Evolutionary conservation across 768 basidiomycete species (phyloP), one percentile per base, ranked within the genome.

Genomic region (Tulasnella calospora): DNA sequence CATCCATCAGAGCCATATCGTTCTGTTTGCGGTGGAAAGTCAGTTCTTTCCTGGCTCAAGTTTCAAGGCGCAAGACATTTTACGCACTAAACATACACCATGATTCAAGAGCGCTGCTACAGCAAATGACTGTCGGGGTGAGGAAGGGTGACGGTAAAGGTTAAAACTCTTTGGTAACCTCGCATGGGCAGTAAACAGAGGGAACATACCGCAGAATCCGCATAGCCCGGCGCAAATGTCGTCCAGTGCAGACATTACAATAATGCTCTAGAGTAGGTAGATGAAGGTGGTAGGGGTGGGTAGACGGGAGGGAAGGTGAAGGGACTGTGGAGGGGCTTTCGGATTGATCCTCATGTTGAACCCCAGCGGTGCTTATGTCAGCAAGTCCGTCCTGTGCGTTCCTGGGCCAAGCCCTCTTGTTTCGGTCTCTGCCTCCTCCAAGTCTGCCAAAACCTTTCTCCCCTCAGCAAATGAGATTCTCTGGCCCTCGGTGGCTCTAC

Each of bases 31-130:
- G 38, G 5, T 41, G 23, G n/a, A 7, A 51, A 23, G n/a, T 51
- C 21, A 51, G 51, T n/a, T n/a, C 13, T n/a, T 6, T 23, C 8
- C 21, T 1, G 7, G 10, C 51, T n/a, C 7, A 12, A 51, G 51
- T 12, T 41, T 51, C 46, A 51, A 23, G 1, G 51, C 23, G 40
- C 23, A 46, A 73, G 27, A 13, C 5, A 15, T 17, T n/a, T 2
- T 36, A 73, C 72, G 27, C 38, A 73, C 72, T 73, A 27, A 46
- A 17, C 40, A 41, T 73, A 30, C 72, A 73, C 27, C 27, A 73
- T 27, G 72, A 30, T 41, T 73, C 40, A 17, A 73, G 72, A 41
- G 35, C n/a, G n/a, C 72, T 41, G 27, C 46, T 36, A 30, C 13
- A 35, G 30, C 72, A 35, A n/a, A 73, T 2, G 38, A n/a, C 72